Evolutionary conservation across 1,284 basidiomycete species (phyloP).

Genomic region (Stygiomarasmius scandens): DNA sequence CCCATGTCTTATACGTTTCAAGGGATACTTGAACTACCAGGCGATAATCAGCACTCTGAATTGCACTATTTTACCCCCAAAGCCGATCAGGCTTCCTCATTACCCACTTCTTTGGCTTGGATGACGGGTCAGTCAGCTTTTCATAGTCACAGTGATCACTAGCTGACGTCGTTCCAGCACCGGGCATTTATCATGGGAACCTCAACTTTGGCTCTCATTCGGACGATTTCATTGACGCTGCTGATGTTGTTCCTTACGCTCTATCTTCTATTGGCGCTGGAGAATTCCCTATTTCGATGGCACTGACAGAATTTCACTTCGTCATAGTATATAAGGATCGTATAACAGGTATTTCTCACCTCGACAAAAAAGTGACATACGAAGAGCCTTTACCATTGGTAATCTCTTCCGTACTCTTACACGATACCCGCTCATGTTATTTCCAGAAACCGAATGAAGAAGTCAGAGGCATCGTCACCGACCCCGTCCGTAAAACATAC

Average conservation of each 20-base stretch:
- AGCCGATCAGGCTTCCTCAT: constrained; percentile 66
- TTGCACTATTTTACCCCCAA: constrained; percentile 77
- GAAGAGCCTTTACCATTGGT: constrained; percentile 86
- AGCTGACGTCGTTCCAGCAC: constrained; percentile 46
- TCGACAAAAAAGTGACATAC: constrained; percentile 85
- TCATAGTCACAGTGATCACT: not conserved
- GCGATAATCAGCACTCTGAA: constrained; percentile 73
- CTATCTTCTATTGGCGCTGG: constrained; percentile 27
- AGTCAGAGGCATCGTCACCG: constrained; percentile 76
- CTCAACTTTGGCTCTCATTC: constrained; percentile 67
- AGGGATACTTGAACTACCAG: constrained; percentile 89
- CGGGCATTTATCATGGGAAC: constrained; percentile 84
- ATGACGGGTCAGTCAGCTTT: constrained; percentile 67
- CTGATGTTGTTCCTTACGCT: constrained; percentile 72
- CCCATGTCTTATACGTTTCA: constrained; percentile 12
- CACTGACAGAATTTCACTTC: constrained; percentile 92
- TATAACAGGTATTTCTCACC: constrained; percentile 76
- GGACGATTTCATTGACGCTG: constrained; percentile 80
- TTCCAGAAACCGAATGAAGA: constrained; percentile 77
- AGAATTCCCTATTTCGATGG: constrained; percentile 71
- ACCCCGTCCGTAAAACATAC: constrained; percentile 87
- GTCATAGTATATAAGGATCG: constrained; percentile 84
- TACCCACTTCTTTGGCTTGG: constrained; percentile 82
- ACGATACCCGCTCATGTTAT: not conserved
- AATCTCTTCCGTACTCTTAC: constrained; percentile 13